Evolutionary conservation across 225 moss, liverwort and hornwort species (phyloP), one percentile per base, ranked within the genome.

Genomic region (Antitrichia curtipendula): DNA sequence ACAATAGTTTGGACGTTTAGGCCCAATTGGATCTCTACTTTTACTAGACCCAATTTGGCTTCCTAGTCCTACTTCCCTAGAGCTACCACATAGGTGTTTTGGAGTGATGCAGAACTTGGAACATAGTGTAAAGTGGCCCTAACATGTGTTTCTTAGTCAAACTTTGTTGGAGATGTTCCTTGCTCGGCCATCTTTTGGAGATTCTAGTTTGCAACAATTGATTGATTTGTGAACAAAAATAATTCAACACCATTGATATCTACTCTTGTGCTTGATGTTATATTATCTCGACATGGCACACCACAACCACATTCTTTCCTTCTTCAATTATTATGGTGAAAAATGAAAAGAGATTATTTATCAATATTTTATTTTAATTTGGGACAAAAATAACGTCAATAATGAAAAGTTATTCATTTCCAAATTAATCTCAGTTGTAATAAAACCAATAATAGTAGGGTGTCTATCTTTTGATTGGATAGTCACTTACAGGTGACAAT

Each of bases 121-220:
- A 38, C 7, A 7, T 23, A 38, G 9, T 34, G 38, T 68, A 1
- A 68, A 69, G 7, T 22, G 4, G 5, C 40, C 24, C 40, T 40
- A 38, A 13, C 12, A 38, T 68, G 7, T 23, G 2, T 68, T 23
- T 38, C n/a, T n/a, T 7, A 23, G 43, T 10, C 6, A 71, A 71
- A 16, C 0, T 45, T 1, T 43, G 1, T 16, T 71, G 13, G 43
- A 9, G 3, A 43, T 43, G 16, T 43, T 9, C 6, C 43, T 71
- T 27, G 5, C 5, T 27, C 3, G 0, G 1, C 27, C 9, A 43
- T 71, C 38, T 4, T 23, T 2, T n/a, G 5, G n/a, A 66, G 12
- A n/a, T n/a, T 66, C 1, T 21, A 0, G 6, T 3, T 2, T 36
- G 5, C 10, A 0, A 0, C 13, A 68, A 38, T 2, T 0, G 0